Conservation (phyloP, 2,329 filamentous ascomycete genomes). For the Cordyceps fumosorosea region DNA sequence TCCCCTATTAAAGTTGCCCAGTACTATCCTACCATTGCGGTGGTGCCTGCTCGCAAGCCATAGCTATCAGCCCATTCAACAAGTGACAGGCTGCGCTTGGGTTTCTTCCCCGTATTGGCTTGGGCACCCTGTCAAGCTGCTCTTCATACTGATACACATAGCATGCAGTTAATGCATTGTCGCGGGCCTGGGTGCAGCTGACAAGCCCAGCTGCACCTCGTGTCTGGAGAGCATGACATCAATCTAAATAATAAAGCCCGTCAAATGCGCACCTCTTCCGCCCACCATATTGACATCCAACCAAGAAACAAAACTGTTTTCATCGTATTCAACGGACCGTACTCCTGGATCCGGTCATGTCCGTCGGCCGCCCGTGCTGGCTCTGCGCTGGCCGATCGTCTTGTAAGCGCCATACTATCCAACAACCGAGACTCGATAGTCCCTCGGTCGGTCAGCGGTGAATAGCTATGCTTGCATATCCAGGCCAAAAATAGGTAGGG, state of each 20-base stretch:
- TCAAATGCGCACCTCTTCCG: background rate
- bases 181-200: background rate
- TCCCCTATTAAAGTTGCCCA: background rate
- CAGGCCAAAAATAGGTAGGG: background rate
- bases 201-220: background rate
- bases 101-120: background rate
- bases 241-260: background rate
- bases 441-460: background rate
- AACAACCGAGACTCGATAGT: background rate
- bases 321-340: background rate
- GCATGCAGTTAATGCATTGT: background rate
- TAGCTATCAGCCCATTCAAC: background rate
- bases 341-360: background rate
- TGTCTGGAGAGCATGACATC: background rate
- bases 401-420: constrained; percentile 1
- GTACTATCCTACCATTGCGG: background rate
- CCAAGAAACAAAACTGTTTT: background rate
- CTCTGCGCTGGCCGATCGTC: background rate
- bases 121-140: background rate
- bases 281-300: background rate
- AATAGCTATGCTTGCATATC: background rate
- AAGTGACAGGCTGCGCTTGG: background rate
- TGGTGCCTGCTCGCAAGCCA: background rate
- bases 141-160: background rate
- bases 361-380: background rate